Evolutionary conservation across 306 rosid species (phyloP).

Genomic region (Acacia melanoxylon): DNA sequence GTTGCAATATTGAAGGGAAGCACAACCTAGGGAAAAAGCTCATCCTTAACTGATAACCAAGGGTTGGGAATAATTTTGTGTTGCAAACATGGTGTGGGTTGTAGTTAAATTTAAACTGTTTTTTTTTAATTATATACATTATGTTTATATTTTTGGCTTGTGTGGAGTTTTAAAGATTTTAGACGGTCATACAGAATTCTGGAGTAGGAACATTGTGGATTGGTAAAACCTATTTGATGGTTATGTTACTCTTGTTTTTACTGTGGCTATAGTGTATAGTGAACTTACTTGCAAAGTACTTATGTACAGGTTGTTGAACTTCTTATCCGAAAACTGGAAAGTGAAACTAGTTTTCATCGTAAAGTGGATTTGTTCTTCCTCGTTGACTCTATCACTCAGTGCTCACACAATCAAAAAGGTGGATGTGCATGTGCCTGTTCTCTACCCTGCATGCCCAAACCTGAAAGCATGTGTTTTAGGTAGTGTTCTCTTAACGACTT

Average conservation of each 20-base stretch:
- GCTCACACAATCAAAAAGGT: conserved; percentile 94
- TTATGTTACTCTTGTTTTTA: conserved; percentile 15
- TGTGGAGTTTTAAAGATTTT: neutral
- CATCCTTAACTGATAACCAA: neutral
- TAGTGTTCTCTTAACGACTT: conserved; percentile 19
- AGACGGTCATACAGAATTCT: neutral
- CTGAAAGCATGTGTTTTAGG: conserved; percentile 13
- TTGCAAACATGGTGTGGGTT: conserved; percentile 5
- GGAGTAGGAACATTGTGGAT: conserved; percentile 27
- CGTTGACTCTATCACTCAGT: conserved; percentile 97
- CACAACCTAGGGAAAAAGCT: neutral
- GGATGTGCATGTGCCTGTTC: conserved; percentile 8
- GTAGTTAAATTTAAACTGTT: neutral
- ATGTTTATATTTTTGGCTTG: neutral
- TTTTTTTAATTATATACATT: conserved; percentile 5
- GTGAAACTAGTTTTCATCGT: conserved; percentile 86
- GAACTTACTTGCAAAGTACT: conserved; percentile 30
- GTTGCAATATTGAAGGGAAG: neutral
- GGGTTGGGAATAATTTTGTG: conserved; percentile 15
- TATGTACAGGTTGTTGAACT: conserved; percentile 91
- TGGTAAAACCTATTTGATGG: conserved; percentile 4
- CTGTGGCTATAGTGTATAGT: conserved; percentile 21
- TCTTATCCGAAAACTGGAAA: conserved; percentile 91
- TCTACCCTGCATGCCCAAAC: neutral
- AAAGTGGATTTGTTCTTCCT: conserved; percentile 96